Evolutionary conservation across 208 protist genomes (phyloP).

Genomic region (Trypanosoma lewisi): DNA sequence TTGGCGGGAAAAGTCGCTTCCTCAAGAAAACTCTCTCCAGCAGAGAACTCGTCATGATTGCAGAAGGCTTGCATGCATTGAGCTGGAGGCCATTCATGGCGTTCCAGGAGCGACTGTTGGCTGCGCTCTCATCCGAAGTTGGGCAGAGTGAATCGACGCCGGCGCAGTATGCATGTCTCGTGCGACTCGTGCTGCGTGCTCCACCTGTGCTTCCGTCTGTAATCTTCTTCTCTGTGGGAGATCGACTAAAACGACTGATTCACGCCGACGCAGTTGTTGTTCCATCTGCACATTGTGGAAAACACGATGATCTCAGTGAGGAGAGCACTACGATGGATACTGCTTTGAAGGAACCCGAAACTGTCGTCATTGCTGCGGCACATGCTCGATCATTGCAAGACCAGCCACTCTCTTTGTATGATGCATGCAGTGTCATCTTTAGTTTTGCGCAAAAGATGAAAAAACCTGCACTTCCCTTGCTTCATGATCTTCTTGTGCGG

Average conservation of each 20-base stretch:
- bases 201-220: conserved; percentile 24
- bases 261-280: conserved; percentile 16
- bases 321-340: neutral
- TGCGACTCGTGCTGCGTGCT: conserved; percentile 20
- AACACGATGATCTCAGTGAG: neutral
- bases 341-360: neutral
- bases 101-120: conserved; percentile 26
- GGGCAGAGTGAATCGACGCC: conserved; percentile 19
- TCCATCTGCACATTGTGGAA: neutral
- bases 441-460: conserved; percentile 23
- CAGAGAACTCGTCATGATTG: conserved; percentile 29
- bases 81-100: conserved; percentile 26
- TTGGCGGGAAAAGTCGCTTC: conserved; percentile 22
- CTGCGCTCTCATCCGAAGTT: conserved; percentile 10
- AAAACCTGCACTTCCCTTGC: conserved; percentile 16
- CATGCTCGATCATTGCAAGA: conserved; percentile 18
- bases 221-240: conserved; percentile 20
- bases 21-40: conserved; percentile 20
- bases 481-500: conserved; percentile 28
- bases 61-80: conserved; percentile 22
- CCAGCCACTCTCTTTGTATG: conserved; percentile 16
- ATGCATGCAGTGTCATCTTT: conserved; percentile 28
- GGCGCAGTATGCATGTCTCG: conserved; percentile 19
- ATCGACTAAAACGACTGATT: conserved; percentile 31
- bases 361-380: conserved; percentile 12